Base-by-base conservation (phyloP, 2,329 filamentous ascomycete genomes). In the Penicillium sp. region DNA sequence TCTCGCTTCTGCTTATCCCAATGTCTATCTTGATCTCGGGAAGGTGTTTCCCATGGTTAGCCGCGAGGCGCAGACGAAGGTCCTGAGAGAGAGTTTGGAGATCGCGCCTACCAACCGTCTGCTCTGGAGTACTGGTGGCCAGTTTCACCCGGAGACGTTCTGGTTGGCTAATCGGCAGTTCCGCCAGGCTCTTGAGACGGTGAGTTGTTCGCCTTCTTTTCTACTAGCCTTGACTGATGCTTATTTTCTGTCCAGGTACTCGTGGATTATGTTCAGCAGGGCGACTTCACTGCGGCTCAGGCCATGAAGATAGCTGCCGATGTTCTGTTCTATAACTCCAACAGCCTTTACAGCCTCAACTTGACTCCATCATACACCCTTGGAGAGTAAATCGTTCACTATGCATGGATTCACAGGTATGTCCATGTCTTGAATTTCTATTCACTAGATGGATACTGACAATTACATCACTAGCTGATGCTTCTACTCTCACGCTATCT, bases 11-110 rank as follows among this genome's bases (percentile, higher is more conserved):
- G 86, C 89, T 23, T 94, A 92, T 69, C 80, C 84, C 25, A 93
- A 95, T 68, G 89, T 90, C 2, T 94, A 91, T 69, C 84, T 91
- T 13, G 91, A 95, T 68, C 85, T 95, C 54, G 90, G 91, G 1
- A 88, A 92, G 68, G 87, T 94, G 0, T 95, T 94, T 59, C 90
- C 90, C 0, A 87, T 87, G 74, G 74, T 94, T 38, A 93, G 88
- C 62, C 83, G 88, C 49, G 86, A 91, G 58, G 91, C 90, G 0
- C 90, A 95, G 71, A 86, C 89, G 64, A 78, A 80, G 0, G 83
- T 91, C 1, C 63, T 95, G 13, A 84, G 86, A 45, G 84, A 94
- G 69, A 85, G 89, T 1, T 75, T 95, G 9, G 91, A 95, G 71
- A 73, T 93, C 4, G 88, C 86, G 23, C 90, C 91, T 0, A 85